These are phyloP conservation scores for Flaveria linearis DNA, from an alignment of 129 eudicot genomes.

Conservation along the genomic window DNA sequence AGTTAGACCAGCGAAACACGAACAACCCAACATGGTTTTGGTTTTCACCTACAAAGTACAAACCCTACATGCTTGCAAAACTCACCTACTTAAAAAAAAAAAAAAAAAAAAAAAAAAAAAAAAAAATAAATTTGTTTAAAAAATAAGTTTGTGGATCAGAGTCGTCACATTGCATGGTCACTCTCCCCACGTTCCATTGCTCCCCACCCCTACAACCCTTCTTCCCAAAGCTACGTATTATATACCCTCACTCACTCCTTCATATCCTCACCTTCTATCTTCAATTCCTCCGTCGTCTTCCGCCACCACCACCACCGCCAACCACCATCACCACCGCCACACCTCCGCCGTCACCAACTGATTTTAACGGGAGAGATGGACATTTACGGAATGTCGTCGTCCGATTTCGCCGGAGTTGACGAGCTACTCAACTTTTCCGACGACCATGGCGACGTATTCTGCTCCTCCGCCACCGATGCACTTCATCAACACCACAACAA, in stretches of 20 bases:
- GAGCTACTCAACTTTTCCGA: constrained; percentile 65
- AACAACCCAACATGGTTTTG: no score
- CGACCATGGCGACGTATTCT: constrained; percentile 45
- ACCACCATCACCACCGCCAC: no score
- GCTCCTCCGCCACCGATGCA: constrained; percentile 33
- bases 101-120: no score
- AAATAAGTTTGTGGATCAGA: constrained; percentile 17
- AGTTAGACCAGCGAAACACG: no score
- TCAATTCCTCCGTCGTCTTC: not conserved
- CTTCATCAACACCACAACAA: constrained; percentile 27
- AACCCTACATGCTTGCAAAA: no score
- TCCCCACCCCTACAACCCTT: constrained; percentile 34
- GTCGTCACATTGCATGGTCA: constrained; percentile 60
- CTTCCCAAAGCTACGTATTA: constrained; percentile 36
- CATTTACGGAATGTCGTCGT: constrained; percentile 40
- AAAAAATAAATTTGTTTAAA: not conserved
- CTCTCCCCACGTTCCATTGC: constrained; percentile 81
- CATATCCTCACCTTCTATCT: not conserved
- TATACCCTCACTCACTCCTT: constrained; percentile 36
- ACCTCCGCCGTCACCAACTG: not conserved
- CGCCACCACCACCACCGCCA: not conserved
- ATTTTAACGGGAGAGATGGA: constrained; percentile 38
- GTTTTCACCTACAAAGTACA: no score
- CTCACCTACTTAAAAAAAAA: no score
- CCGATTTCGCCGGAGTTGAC: constrained; percentile 53